Conservation (phyloP, 1,284 basidiomycete species). For the Grifola frondosa region DNA sequence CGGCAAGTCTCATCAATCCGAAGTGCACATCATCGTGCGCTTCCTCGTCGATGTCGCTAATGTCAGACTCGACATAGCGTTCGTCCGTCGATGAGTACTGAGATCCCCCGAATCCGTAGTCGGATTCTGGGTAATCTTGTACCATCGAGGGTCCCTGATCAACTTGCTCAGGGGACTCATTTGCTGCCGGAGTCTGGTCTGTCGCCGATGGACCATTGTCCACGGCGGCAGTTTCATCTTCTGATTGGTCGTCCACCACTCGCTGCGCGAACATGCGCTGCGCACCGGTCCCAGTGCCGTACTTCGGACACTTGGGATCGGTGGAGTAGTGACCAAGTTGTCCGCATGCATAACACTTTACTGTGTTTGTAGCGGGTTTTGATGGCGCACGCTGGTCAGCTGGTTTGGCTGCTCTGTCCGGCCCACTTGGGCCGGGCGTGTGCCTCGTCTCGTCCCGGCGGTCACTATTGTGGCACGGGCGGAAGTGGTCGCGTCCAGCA, state of each 20-base stretch:
- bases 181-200: too few relatives aligned
- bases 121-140: not conserved
- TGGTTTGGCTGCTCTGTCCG: too few relatives aligned
- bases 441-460: too few relatives aligned
- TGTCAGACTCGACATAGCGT: too few relatives aligned
- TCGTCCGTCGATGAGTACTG: not conserved
- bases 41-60: too few relatives aligned
- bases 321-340: conserved; percentile 1
- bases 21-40: too few relatives aligned
- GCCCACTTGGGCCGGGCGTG: too few relatives aligned
- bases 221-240: not conserved
- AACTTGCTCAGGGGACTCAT: too few relatives aligned
- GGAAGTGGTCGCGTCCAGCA: too few relatives aligned
- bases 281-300: not conserved
- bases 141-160: not conserved
- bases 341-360: not conserved
- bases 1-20: too few relatives aligned
- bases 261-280: conserved; percentile 3
- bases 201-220: not conserved
- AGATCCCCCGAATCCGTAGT: not conserved
- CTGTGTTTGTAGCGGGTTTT: not conserved
- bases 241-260: not conserved
- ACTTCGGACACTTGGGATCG: conserved; percentile 1
- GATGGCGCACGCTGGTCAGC: too few relatives aligned
- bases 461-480: too few relatives aligned